phyloP scores from a whole-genome alignment of 768 basidiomycete genomes.

The Mycena sanguinolenta region DNA sequence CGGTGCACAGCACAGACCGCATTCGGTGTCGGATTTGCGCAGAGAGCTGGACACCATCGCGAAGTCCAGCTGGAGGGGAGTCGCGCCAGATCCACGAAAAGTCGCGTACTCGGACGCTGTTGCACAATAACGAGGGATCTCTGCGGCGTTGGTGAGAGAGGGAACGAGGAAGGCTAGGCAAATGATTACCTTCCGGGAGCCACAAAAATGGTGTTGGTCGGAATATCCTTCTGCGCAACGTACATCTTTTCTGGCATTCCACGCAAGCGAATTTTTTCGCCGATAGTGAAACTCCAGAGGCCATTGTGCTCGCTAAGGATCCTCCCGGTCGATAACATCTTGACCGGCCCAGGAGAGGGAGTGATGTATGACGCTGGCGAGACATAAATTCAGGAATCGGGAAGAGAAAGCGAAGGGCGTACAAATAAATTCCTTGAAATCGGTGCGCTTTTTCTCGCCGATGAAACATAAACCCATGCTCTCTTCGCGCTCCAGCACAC shows the following conservation, averaged over 20 bases:
- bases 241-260: conserved; percentile 77
- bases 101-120: conserved; percentile 54
- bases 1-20: conserved; percentile 64
- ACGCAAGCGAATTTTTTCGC: conserved; percentile 78
- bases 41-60: conserved; percentile 61
- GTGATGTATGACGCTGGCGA: conserved; percentile 81
- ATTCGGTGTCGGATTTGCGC: conserved; percentile 83
- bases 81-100: conserved; percentile 88
- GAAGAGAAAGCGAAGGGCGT: conserved; percentile 52
- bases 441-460: conserved; percentile 69
- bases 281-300: conserved; percentile 88
- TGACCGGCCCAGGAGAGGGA: conserved; percentile 77
- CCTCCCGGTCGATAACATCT: conserved; percentile 68
- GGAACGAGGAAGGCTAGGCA: neutral
- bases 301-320: conserved; percentile 76
- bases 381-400: neutral
- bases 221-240: conserved; percentile 78
- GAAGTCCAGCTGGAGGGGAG: conserved; percentile 61
- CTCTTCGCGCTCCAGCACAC: conserved; percentile 74
- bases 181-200: conserved; percentile 75
- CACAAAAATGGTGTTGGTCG: conserved; percentile 77
- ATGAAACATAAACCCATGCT: conserved; percentile 98
- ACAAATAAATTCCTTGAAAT: conserved; percentile 52
- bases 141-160: conserved; percentile 49
- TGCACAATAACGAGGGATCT: conserved; percentile 68